A percentile compares a stretch with the other conserved stretches of the same genome.
These are phyloP conservation scores for Annulohypoxylon moriforme DNA, from an alignment of 495 filamentous ascomycete genomes.

Conservation along the genomic window DNA sequence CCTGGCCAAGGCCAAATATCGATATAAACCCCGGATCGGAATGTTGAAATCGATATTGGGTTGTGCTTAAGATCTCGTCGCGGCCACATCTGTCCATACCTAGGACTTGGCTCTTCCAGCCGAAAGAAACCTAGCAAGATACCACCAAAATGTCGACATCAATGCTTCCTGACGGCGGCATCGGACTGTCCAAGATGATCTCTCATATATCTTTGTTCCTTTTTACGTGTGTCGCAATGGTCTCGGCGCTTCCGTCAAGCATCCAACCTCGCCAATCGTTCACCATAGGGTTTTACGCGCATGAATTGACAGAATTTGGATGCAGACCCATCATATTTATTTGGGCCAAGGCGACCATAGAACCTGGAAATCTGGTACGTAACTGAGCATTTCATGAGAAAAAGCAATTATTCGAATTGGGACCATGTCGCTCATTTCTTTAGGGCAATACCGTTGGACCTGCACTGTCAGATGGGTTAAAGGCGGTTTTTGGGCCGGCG, in stretches of 20 bases:
- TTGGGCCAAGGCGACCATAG: slow-evolving; percentile 62
- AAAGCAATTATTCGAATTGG: neutral
- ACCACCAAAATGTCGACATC: neutral
- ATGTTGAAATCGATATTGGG: slow-evolving; percentile 20
- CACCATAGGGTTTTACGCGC: slow-evolving; percentile 46
- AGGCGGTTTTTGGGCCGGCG: slow-evolving; percentile 52
- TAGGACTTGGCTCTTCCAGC: neutral
- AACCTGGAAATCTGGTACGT: slow-evolving; percentile 63
- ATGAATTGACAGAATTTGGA: slow-evolving; percentile 55
- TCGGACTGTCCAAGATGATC: slow-evolving; percentile 18
- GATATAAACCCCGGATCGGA: slow-evolving; percentile 11
- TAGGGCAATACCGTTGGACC: slow-evolving; percentile 59
- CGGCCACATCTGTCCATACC: slow-evolving; percentile 5
- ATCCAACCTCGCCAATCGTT: slow-evolving; percentile 41
- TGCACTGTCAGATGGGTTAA: slow-evolving; percentile 52
- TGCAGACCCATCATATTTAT: slow-evolving; percentile 59
- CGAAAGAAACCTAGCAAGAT: neutral
- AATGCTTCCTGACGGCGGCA: slow-evolving; percentile 4
- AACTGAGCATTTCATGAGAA: neutral
- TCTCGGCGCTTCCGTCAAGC: slow-evolving; percentile 33
- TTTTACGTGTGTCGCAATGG: slow-evolving; percentile 22
- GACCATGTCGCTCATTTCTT: slow-evolving; percentile 18
- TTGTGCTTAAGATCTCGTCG: slow-evolving; percentile 25
- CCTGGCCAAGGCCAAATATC: slow-evolving; percentile 7
- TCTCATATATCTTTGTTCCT: slow-evolving; percentile 18